phyloP scores from a whole-genome alignment of 495 filamentous ascomycete genomes.

The Aspergillus hancockii region DNA sequence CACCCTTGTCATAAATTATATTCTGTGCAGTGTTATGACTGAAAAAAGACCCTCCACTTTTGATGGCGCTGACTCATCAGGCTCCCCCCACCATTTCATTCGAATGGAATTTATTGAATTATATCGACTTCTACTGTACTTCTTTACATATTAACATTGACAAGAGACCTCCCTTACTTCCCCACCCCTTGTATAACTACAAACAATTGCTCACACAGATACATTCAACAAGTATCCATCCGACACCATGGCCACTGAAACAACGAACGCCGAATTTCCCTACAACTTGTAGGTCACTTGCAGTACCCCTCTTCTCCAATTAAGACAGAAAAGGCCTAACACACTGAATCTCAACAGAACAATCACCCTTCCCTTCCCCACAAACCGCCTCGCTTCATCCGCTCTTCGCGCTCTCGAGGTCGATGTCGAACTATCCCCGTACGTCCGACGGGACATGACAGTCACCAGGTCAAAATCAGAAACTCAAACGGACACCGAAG shows the following conservation, averaged over 20 bases:
- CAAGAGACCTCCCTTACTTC: background rate
- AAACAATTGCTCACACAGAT: background rate
- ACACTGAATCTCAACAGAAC: slow-evolving; percentile 51
- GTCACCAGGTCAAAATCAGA: slow-evolving; percentile 43
- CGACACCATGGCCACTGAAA: slow-evolving; percentile 1
- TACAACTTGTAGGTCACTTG: slow-evolving; percentile 63
- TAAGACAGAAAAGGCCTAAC: slow-evolving; percentile 6
- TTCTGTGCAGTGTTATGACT: no score
- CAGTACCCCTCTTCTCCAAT: slow-evolving; percentile 7
- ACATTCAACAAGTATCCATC: background rate
- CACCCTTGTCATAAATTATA: no score
- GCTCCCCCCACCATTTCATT: background rate
- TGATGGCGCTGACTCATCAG: background rate
- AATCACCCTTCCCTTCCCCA: slow-evolving; percentile 82
- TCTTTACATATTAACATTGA: background rate
- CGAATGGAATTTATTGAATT: background rate
- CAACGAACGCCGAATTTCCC: slow-evolving; percentile 59
- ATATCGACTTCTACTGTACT: no score
- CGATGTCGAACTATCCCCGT: slow-evolving; percentile 82
- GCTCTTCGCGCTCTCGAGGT: slow-evolving; percentile 78
- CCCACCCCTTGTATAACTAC: background rate
- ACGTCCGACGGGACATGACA: slow-evolving; percentile 72
- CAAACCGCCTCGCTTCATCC: slow-evolving; percentile 71
- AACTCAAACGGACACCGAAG: slow-evolving; percentile 32
- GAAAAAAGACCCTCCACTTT: no score